Percentiles rank a stretch among this genome's conserved stretches.
Conservation (phyloP, 257 asterid species). For the Dorcoceras hygrometricum region DNA sequence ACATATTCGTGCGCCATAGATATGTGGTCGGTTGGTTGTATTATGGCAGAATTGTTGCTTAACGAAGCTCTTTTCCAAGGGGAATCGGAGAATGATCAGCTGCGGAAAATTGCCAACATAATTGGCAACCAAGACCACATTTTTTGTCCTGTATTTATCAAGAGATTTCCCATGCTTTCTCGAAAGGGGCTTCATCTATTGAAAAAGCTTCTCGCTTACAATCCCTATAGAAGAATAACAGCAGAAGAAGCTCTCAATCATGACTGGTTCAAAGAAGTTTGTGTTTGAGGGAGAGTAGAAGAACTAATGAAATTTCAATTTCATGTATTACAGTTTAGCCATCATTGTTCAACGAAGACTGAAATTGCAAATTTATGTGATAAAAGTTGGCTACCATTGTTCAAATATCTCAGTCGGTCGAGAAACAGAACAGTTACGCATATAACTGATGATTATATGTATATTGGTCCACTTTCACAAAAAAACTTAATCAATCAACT, state of each 20-base stretch:
- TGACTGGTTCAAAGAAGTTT: constrained; percentile 9
- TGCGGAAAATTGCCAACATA: neutral
- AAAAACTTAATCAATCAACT: neutral
- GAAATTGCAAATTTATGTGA: too few relatives aligned
- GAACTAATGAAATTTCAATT: too few relatives aligned
- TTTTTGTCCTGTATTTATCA: neutral
- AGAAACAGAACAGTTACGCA: neutral
- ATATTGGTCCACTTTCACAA: neutral
- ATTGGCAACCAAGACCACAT: constrained; percentile 4
- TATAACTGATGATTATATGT: too few relatives aligned
- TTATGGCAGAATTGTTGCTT: neutral
- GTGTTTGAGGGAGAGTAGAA: too few relatives aligned
- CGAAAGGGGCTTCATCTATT: neutral
- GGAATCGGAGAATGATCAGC: neutral
- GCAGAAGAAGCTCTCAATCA: constrained; percentile 11
- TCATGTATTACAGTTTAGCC: too few relatives aligned
- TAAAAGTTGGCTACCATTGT: too few relatives aligned
- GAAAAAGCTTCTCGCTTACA: constrained; percentile 1
- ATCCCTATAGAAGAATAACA: constrained; percentile 3
- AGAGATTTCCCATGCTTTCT: neutral
- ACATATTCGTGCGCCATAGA: neutral
- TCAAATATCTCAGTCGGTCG: neutral
- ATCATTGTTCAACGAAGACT: too few relatives aligned
- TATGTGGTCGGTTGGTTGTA: constrained; percentile 9
- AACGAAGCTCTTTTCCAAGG: neutral